A percentile compares a stretch with the other conserved stretches of the same genome.
These are phyloP conservation scores for Hagleromyces aurorensis DNA, from an alignment of 805 yeast genomes.

Conservation along the genomic window DNA sequence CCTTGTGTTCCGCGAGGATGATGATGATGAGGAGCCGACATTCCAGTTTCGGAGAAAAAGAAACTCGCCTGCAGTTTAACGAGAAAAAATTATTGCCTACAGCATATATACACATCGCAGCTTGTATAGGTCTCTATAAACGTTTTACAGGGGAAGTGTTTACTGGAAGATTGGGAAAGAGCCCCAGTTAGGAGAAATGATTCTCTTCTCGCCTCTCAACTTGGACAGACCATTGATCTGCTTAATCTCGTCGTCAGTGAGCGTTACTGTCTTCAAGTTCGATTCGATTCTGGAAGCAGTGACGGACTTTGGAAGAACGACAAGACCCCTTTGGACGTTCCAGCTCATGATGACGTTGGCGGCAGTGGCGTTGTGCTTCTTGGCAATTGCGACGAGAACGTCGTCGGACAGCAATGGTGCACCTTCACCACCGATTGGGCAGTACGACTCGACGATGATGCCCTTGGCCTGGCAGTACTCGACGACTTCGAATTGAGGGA, in stretches of 20 bases:
- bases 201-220: conserved; percentile 27
- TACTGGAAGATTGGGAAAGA: conserved; percentile 17
- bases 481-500: conserved; percentile 55
- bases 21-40: conserved; percentile 31
- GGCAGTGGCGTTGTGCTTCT: conserved; percentile 34
- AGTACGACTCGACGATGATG: conserved; percentile 63
- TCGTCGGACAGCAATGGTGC: conserved; percentile 45
- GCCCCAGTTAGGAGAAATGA: conserved; percentile 22
- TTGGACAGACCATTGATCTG: conserved; percentile 25
- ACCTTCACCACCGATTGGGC: conserved; percentile 61
- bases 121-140: background rate
- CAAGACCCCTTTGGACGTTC: conserved; percentile 49
- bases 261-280: conserved; percentile 27
- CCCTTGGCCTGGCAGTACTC: conserved; percentile 44
- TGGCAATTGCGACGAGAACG: conserved; percentile 37
- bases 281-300: conserved; percentile 37
- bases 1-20: no score
- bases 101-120: no score
- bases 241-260: conserved; percentile 32
- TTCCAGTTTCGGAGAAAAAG: conserved; percentile 29
- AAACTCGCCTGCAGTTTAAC: no score
- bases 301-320: conserved; percentile 45
- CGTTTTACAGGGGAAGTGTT: background rate
- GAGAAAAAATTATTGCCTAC: no score
- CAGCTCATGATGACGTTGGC: conserved; percentile 51